Base-by-base conservation (phyloP, 768 basidiomycete species). In the Podaxis pistillaris region DNA sequence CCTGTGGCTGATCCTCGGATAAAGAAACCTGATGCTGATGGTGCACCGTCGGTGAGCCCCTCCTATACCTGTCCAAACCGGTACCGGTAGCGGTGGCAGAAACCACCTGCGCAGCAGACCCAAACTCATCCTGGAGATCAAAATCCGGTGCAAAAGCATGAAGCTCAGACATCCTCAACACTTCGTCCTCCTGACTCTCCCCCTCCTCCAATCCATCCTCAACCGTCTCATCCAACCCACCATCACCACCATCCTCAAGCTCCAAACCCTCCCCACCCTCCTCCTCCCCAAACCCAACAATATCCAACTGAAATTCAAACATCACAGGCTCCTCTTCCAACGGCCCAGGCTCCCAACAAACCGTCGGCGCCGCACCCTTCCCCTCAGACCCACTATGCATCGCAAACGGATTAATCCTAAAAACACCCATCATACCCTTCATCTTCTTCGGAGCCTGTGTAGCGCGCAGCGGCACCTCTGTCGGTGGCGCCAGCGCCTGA, bases 351-450 rank as follows among this genome's bases (percentile, higher is more conserved):
- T 84, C 82, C 79, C 77, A 9, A 73, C 75, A 49, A 0, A 64
- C 63, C 5, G 56, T 47, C 12, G 65, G 63, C 22, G 59, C 63
- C 26, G 56, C 53, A 15, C 65, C 59, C 60, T 55, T 64, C 15
- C 58, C 64, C 30, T 56, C 59, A 4, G 52, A 53, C 0, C 60
- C 63, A 44, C 63, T 83, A 65, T 89, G 85, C 75, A 86, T 84
- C 24, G 89, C 82, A 67, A 92, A 92, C 0, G 89, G 89, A 72
- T 91, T 88, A 67, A 91, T 80, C 7, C 90, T 82, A 71, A 92
- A 90, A 22, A 86, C 84, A 47, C 84, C 83, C 90, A 93, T 93
- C 85, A 91, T 86, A 53, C 77, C 76, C 58, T 86, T 83, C 90
- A 91, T 91, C 49, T 83, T 80, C 51, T 82, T 80, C 64, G 82